Evolutionary conservation across 805 yeast species (phyloP), one percentile per base, ranked within the genome.

Genomic region (Teunomyces panamensis): DNA sequence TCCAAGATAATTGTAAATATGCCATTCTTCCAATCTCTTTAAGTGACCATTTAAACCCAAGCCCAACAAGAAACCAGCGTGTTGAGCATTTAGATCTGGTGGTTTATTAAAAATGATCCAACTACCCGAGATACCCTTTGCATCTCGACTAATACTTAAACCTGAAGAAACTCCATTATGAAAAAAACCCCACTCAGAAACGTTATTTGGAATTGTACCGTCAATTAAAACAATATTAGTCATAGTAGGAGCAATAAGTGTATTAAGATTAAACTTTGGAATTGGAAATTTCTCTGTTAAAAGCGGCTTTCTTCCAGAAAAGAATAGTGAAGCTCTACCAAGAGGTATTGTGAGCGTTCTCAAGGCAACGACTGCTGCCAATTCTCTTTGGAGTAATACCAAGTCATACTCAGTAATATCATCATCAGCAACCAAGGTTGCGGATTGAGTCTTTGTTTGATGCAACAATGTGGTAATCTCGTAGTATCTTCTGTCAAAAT

Each of bases 1-100:
- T 0, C 96, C 96, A 45, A 94, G 69, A 55, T 89, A 90, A 59
- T 92, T 91, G 63, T 89, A 94, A 28, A 92, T 87, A 61, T 91
- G 97, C 97, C 98, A 94, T 63, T 94, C 97, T 58, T 92, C 98
- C 24, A 94, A 68, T 36, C 77, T 75, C 48, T 79, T 82, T 56
- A 94, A 68, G 61, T 91, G 96, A 0, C 98, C 98, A 65, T 89
- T 89, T 28, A 94, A 69, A 0, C 99, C 99, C 24, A 94, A 71
- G 0, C 97, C 99, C 14, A 89, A 67, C n/a, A 94, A 66, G 56
- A 94, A 90, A 0, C 99, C 99, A 17, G 97, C 97, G 70, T 91
- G 97, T 51, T 88, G 91, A 0, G 96, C 79, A 55, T 81, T 83
- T 29, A 87, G 63, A 4, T 69, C 75, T 0, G 78, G 76, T 0